Conservation (phyloP, 139 green algal species). For the Coccomyxa sp. region DNA sequence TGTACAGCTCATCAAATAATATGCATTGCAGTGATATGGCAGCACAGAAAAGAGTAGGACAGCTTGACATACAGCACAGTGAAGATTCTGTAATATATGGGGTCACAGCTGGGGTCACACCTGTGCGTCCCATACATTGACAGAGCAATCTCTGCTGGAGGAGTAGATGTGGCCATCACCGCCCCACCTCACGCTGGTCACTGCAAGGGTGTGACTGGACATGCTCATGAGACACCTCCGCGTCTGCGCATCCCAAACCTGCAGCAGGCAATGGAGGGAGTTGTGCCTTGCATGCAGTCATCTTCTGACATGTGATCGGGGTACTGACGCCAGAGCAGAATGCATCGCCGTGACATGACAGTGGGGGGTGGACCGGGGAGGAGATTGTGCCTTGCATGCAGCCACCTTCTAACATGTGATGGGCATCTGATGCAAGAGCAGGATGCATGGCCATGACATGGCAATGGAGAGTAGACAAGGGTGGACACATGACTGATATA, state of each 20-base stretch:
- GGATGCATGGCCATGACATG: not conserved
- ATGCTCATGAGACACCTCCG: constrained; percentile 51
- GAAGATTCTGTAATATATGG: no score
- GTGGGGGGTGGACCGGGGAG: not conserved
- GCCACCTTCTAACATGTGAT: not conserved
- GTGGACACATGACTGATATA: not conserved
- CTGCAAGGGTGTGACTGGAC: constrained; percentile 53
- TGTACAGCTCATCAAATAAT: no score
- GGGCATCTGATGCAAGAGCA: not conserved
- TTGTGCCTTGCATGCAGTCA: not conserved
- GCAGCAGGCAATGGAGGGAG: constrained; percentile 4
- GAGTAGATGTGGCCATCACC: constrained; percentile 92
- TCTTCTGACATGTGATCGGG: not conserved
- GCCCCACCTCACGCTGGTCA: constrained; percentile 88
- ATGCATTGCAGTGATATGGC: no score
- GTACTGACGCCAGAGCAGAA: not conserved
- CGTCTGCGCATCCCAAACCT: constrained; percentile 39
- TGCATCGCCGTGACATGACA: not conserved
- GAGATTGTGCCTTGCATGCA: not conserved
- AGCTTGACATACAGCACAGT: no score
- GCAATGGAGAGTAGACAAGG: not conserved
- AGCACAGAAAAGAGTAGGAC: no score
- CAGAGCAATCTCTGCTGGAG: constrained; percentile 72
- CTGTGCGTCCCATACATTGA: constrained; percentile 82
- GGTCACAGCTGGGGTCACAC: constrained; percentile 9